Evolutionary conservation across 371 early-diverging fungal species (phyloP), one percentile per base, ranked within the genome.

Genomic region (Mortierella sp.): DNA sequence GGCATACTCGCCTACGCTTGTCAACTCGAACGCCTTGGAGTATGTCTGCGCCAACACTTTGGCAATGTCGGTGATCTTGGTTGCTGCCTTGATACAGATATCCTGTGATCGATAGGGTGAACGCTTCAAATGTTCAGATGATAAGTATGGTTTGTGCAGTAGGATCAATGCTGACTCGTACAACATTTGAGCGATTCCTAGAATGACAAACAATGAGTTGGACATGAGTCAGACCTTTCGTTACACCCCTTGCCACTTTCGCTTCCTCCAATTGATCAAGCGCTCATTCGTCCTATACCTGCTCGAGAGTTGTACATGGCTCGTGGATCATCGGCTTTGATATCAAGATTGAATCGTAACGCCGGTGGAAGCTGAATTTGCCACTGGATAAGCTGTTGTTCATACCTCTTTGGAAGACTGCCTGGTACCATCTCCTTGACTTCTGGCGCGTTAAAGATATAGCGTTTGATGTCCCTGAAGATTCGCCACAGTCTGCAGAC

Each of bases 391-490:
- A 71, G 21, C 47, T 71, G 71, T 31, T 71, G 71, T 24, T 71
- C 71, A 34, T 71, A 71, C 24, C 59, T 60, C 46, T 71, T 71
- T 2, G 71, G 71, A 16, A 71, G 21, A 29, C 71, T 71, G 43
- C 71, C 71, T 8, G 71, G 71, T 0, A 71, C 64, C 71, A 71
- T 71, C 0, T 71, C 71, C 60, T 71, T 64, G 3, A 71, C 71
- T 29, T 71, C 71, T 13, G 39, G 41, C n/a, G 60, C 63, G 34
- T 71, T 71, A 28, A 71, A 71, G 22, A 71, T 47, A 31, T 64
- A 71, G 7, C 64, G 63, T 51, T 71, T 71, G 46, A 71, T 54
- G 40, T 71, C 64, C 50, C 71, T 47, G 45, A 60, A 63, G 29
- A 71, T 71, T 13, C 64, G 52, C 71, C 71, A 71, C 7, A 71